Conservation (phyloP, 495 filamentous ascomycete species). For the Cryomyces antarcticus region DNA sequence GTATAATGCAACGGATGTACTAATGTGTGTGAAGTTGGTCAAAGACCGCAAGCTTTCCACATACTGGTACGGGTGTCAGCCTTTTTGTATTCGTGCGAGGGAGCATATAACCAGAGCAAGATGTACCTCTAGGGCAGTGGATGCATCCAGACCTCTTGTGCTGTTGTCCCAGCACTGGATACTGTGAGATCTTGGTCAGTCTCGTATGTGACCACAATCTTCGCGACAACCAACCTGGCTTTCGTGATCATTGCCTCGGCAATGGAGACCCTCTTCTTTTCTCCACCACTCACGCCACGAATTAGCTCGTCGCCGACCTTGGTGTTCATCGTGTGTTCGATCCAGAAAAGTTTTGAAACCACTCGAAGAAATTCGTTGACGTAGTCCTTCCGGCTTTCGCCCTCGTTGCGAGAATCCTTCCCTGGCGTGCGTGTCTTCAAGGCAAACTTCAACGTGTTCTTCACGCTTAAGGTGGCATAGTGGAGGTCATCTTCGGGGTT, state of each 20-base stretch:
- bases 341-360: constrained; percentile 60
- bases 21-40: constrained; percentile 40
- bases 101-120: too few species aligned
- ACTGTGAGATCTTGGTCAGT: neutral
- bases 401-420: constrained; percentile 36
- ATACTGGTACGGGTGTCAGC: constrained; percentile 21
- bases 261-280: constrained; percentile 54
- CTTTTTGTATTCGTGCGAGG: too few species aligned
- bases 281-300: constrained; percentile 50
- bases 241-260: constrained; percentile 48
- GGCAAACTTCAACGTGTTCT: constrained; percentile 50
- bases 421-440: constrained; percentile 47
- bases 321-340: constrained; percentile 45
- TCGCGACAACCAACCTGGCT: constrained; percentile 15
- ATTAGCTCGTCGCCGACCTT: constrained; percentile 47
- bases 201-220: too few species aligned
- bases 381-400: constrained; percentile 41
- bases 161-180: constrained; percentile 52
- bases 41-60: constrained; percentile 39
- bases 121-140: constrained; percentile 30
- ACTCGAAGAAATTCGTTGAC: constrained; percentile 45
- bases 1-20: constrained; percentile 45
- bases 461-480: constrained; percentile 52
- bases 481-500: constrained; percentile 55
- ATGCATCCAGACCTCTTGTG: constrained; percentile 46